phyloP scores from a whole-genome alignment of 768 basidiomycete species.

The Tulasnella sp. region DNA sequence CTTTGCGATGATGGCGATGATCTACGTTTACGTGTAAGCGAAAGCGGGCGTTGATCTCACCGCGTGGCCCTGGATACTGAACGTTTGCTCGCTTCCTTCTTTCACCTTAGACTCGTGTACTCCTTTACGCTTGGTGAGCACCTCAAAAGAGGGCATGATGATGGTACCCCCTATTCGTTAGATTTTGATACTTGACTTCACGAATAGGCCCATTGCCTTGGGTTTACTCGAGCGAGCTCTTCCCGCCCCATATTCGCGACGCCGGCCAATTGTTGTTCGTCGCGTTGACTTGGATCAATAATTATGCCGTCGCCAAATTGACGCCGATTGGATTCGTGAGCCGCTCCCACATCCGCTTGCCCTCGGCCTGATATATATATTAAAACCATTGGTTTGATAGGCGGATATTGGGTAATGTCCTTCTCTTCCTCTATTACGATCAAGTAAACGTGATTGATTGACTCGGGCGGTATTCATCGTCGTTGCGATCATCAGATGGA shows the following conservation, averaged over 20 bases:
- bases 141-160: no score
- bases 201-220: constrained; percentile 10
- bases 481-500: not conserved
- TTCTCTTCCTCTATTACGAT: not conserved
- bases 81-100: not conserved
- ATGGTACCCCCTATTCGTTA: not conserved
- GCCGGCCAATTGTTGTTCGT: constrained; percentile 13
- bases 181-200: not conserved
- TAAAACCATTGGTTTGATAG: not conserved
- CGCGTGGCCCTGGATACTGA: not conserved
- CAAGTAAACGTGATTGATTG: not conserved
- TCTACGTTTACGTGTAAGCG: constrained; percentile 11
- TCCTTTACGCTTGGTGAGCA: constrained; percentile 11
- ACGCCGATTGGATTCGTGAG: constrained; percentile 15
- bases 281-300: constrained; percentile 8
- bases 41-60: no score
- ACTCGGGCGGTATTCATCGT: no score
- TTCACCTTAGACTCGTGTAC: constrained; percentile 2
- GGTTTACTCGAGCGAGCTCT: constrained; percentile 12
- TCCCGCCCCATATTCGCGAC: constrained; percentile 7
- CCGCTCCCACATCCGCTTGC: not conserved
- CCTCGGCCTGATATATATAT: not conserved
- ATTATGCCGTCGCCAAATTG: constrained; percentile 11
- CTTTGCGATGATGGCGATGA: constrained; percentile 11
- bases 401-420: constrained; percentile 8